These are phyloP conservation scores for Fusarium poae DNA, from an alignment of 2,329 filamentous ascomycete species.

Conservation along the genomic window DNA sequence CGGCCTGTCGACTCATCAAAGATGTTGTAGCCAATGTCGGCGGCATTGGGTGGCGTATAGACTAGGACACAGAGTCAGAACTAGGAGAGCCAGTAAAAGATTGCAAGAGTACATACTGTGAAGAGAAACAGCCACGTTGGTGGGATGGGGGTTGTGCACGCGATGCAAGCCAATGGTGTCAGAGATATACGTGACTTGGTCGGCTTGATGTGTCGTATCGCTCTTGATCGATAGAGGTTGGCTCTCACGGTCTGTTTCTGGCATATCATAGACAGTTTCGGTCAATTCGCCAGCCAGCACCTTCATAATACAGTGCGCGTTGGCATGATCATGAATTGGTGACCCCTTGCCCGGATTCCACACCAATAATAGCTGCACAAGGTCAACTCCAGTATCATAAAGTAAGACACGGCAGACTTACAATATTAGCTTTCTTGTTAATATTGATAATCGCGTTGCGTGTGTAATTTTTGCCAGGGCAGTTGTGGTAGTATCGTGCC, in stretches of 20 bases:
- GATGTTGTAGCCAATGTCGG: conserved; percentile 20
- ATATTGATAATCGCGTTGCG: conserved; percentile 15
- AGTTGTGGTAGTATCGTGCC: conserved; percentile 22
- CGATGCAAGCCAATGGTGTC: conserved; percentile 21
- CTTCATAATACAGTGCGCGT: conserved; percentile 24
- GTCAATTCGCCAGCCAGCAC: conserved; percentile 16
- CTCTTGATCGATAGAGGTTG: conserved; percentile 12
- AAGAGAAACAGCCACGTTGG: conserved; percentile 17
- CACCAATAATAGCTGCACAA: background rate
- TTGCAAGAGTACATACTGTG: background rate
- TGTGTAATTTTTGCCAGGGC: conserved; percentile 17
- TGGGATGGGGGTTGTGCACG: conserved; percentile 22
- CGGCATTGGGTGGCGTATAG: conserved; percentile 21
- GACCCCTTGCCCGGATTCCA: conserved; percentile 27
- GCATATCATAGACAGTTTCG: conserved; percentile 17
- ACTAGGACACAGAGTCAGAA: background rate
- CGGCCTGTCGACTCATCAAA: conserved; percentile 21
- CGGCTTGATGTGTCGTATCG: conserved; percentile 1
- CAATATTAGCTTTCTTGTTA: conserved; percentile 20
- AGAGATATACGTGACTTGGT: conserved; percentile 24
- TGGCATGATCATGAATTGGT: conserved; percentile 23
- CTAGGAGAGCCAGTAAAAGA: fast-evolving
- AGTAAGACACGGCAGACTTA: background rate
- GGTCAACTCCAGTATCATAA: background rate
- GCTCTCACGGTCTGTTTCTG: background rate